These are phyloP conservation scores for Fraxinus platypoda DNA, from an alignment of 305 asterid species.

Conservation along the genomic window DNA sequence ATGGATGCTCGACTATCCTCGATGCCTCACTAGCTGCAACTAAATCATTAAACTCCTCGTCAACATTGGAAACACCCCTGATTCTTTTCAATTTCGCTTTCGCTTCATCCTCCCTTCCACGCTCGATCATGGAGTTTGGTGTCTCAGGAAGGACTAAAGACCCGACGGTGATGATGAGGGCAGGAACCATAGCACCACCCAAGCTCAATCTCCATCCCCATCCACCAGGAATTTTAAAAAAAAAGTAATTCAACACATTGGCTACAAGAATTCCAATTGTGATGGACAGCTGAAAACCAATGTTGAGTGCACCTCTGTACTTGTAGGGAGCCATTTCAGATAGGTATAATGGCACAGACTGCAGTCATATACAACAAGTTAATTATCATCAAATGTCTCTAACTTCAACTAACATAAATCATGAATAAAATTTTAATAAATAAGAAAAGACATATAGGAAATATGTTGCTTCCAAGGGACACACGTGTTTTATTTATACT, in stretches of 20 bases:
- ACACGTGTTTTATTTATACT: neutral
- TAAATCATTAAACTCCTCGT: conserved; percentile 45
- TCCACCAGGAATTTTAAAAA: conserved; percentile 51
- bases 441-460: neutral
- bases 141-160: conserved; percentile 59
- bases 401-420: neutral
- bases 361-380: conserved; percentile 5
- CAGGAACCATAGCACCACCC: conserved; percentile 59
- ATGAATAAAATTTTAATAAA: neutral
- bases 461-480: neutral
- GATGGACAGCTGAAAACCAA: conserved; percentile 55
- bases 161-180: conserved; percentile 47
- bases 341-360: conserved; percentile 66
- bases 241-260: conserved; percentile 51
- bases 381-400: neutral
- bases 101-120: conserved; percentile 40
- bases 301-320: conserved; percentile 64
- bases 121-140: conserved; percentile 58
- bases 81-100: conserved; percentile 33
- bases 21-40: conserved; percentile 53
- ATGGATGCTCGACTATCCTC: conserved; percentile 39
- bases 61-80: conserved; percentile 43
- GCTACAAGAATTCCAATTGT: conserved; percentile 61
- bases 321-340: conserved; percentile 78
- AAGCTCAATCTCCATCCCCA: conserved; percentile 70